Conservation (phyloP, 139 green algal species). For the Gonium pectorale region DNA sequence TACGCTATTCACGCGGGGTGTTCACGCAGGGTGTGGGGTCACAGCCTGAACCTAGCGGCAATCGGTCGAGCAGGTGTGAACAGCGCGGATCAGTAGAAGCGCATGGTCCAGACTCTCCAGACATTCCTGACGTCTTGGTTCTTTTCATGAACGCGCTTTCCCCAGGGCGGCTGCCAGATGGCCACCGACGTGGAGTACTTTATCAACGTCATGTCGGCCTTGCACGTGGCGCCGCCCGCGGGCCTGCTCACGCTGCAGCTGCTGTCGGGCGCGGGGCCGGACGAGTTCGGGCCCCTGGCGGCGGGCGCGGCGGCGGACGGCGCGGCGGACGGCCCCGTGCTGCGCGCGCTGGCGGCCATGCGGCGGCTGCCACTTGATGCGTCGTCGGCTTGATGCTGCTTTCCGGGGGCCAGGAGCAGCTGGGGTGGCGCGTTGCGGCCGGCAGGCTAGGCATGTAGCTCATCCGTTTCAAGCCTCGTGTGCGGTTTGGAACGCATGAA, state of each 20-base stretch:
- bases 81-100: no score
- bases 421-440: no score
- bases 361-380: slow-evolving; percentile 12
- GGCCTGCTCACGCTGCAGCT: slow-evolving; percentile 79
- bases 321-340: slow-evolving; percentile 19
- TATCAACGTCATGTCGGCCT: slow-evolving; percentile 89
- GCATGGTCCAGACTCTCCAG: background rate
- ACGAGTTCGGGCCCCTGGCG: slow-evolving; percentile 40
- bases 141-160: background rate
- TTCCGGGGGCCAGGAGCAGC: no score
- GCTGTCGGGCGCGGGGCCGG: slow-evolving; percentile 41
- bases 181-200: slow-evolving; percentile 95
- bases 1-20: no score
- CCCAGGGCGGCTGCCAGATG: slow-evolving; percentile 82
- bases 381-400: background rate
- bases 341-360: slow-evolving; percentile 57
- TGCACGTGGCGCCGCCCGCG: slow-evolving; percentile 78
- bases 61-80: no score
- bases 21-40: no score
- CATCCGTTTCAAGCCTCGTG: no score
- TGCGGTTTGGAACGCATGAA: no score
- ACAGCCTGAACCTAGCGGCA: no score
- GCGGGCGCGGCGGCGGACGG: slow-evolving; percentile 45
- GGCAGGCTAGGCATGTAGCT: no score
- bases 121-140: background rate